These are phyloP conservation scores for Yarrowia porcina DNA, from an alignment of 805 yeast genomes.

Conservation along the genomic window DNA sequence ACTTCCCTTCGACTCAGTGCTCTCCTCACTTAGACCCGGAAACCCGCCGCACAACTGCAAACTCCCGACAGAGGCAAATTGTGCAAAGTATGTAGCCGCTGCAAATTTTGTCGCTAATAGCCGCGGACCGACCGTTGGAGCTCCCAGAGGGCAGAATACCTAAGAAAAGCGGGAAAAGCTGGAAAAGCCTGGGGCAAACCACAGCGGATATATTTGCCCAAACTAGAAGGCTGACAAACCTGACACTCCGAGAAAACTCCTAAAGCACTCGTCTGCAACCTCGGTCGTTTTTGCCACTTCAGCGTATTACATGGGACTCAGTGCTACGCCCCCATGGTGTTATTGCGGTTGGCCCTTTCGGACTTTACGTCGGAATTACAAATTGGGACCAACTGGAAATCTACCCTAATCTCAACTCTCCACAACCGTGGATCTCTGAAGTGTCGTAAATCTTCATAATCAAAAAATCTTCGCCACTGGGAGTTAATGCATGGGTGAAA, in stretches of 20 bases:
- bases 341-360: neutral
- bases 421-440: neutral
- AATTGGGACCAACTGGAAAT: slow-evolving; percentile 5
- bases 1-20: slow-evolving; percentile 4
- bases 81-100: neutral
- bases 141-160: neutral
- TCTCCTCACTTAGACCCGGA: neutral
- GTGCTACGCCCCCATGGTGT: neutral
- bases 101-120: neutral
- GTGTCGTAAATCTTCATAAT: neutral
- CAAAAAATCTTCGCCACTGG: neutral
- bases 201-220: neutral
- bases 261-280: neutral
- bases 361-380: neutral
- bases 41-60: neutral
- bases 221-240: neutral
- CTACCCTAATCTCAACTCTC: neutral
- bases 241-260: neutral
- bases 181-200: neutral
- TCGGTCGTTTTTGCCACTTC: neutral
- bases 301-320: neutral
- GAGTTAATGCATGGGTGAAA: slow-evolving; percentile 2
- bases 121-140: slow-evolving; percentile 10
- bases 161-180: too few species aligned
- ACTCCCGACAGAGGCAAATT: neutral